phyloP scores from a whole-genome alignment of 805 yeast species.

The Metschnikowia lunata region DNA sequence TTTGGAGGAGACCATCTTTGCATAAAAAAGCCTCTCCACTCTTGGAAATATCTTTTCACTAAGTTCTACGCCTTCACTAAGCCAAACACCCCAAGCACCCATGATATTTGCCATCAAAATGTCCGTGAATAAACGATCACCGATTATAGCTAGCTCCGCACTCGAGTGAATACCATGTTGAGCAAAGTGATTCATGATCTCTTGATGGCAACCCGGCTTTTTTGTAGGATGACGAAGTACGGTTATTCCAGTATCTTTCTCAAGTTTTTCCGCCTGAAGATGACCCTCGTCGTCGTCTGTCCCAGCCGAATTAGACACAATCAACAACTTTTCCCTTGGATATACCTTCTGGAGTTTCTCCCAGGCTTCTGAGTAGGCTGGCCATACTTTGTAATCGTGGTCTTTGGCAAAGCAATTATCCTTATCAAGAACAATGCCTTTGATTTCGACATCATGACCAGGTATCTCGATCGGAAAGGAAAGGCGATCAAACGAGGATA shows the following conservation, averaged over 20 bases:
- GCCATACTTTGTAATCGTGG: constrained; percentile 76
- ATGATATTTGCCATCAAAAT: constrained; percentile 89
- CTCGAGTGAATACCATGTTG: constrained; percentile 44
- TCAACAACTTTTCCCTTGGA: constrained; percentile 60
- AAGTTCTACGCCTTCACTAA: constrained; percentile 66
- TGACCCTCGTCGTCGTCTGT: constrained; percentile 65
- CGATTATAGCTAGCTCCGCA: constrained; percentile 74
- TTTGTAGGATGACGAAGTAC: constrained; percentile 70
- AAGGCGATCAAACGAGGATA: constrained; percentile 55
- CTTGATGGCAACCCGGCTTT: constrained; percentile 76
- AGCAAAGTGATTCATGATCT: constrained; percentile 58
- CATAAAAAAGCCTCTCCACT: constrained; percentile 44
- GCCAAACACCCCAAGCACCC: constrained; percentile 86
- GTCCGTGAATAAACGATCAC: constrained; percentile 90
- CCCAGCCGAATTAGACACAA: constrained; percentile 93
- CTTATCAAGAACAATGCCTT: constrained; percentile 83
- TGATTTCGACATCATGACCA: constrained; percentile 37
- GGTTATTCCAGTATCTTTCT: constrained; percentile 59
- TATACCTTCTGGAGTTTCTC: constrained; percentile 46
- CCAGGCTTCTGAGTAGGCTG: constrained; percentile 59
- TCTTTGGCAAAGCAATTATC: constrained; percentile 93
- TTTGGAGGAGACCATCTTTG: constrained; percentile 12
- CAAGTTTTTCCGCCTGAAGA: constrained; percentile 58
- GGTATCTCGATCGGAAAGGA: constrained; percentile 49
- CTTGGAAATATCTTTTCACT: constrained; percentile 49